These are phyloP conservation scores for Brachypodium distachyon DNA, from an alignment of 202 grass and related monocot species.

Conservation along the genomic window DNA sequence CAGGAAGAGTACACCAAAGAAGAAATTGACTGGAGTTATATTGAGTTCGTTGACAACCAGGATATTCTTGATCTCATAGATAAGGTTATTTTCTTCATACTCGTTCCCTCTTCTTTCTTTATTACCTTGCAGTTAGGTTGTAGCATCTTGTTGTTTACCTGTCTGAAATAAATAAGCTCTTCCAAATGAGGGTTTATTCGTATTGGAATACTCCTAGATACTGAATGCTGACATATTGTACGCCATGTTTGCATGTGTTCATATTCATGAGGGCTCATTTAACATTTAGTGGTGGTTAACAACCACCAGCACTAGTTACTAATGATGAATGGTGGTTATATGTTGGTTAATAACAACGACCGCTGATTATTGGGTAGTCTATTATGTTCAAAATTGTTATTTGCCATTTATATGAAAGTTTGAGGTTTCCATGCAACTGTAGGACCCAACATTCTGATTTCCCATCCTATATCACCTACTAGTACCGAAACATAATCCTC, in stretches of 20 bases:
- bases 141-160: not conserved
- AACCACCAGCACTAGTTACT: not conserved
- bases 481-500: not conserved
- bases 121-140: not conserved
- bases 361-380: not conserved
- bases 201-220: not conserved
- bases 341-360: not conserved
- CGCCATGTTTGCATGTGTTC: not conserved
- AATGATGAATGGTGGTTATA: not conserved
- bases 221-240: not conserved
- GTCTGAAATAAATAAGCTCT: not conserved
- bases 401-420: not conserved
- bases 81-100: conserved; percentile 52
- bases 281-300: too few species aligned
- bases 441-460: not conserved
- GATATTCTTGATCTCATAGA: conserved; percentile 98
- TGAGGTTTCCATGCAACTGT: not conserved
- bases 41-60: conserved; percentile 96
- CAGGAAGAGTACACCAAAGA: conserved; percentile 99
- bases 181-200: not conserved
- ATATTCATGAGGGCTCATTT: not conserved
- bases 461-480: not conserved
- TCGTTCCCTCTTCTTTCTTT: not conserved
- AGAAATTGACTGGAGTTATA: conserved; percentile 99
- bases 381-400: not conserved